Evolutionary conservation across 176 grass and related monocot genomes (phyloP).

Genomic region (Calamus simplicifolius): DNA sequence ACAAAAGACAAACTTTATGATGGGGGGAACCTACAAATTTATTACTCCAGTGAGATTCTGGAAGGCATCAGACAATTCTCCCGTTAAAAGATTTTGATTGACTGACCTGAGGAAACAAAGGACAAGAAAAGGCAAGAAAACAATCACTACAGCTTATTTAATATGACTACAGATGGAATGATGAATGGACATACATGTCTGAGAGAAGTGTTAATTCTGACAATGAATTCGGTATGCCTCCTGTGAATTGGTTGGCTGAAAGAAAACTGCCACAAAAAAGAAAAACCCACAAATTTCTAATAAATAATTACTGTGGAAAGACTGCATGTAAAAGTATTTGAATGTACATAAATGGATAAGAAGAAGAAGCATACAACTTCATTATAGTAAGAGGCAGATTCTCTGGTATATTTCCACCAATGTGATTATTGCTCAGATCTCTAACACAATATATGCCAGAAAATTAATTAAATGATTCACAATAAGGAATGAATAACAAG

Average conservation of each 20-base stretch:
- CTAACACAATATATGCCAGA: slow-evolving; percentile 16
- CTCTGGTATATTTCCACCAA: slow-evolving; percentile 66
- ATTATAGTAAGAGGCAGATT: slow-evolving; percentile 48
- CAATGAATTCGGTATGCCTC: slow-evolving; percentile 9
- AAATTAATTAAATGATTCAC: not conserved
- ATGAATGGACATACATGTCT: slow-evolving; percentile 13
- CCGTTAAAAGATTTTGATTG: slow-evolving; percentile 17
- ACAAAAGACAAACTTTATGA: not conserved
- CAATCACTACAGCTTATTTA: not conserved
- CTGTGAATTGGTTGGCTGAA: slow-evolving; percentile 17
- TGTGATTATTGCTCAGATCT: slow-evolving; percentile 92
- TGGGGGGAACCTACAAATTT: slow-evolving; percentile 8
- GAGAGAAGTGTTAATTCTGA: slow-evolving; percentile 23
- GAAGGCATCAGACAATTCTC: slow-evolving; percentile 17
- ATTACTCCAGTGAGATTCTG: slow-evolving; percentile 11
- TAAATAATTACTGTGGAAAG: too few species aligned
- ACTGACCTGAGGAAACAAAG: slow-evolving; percentile 8
- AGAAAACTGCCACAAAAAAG: slow-evolving; percentile 10
- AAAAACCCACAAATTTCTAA: not conserved
- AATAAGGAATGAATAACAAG: not conserved
- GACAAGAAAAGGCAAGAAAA: not conserved
- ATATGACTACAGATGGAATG: not conserved
- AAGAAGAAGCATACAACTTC: slow-evolving; percentile 22
- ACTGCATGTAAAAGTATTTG: too few species aligned
- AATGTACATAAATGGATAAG: not conserved